Evolutionary conservation across 345 rosid species (phyloP).

Genomic region (Turritis glabra): DNA sequence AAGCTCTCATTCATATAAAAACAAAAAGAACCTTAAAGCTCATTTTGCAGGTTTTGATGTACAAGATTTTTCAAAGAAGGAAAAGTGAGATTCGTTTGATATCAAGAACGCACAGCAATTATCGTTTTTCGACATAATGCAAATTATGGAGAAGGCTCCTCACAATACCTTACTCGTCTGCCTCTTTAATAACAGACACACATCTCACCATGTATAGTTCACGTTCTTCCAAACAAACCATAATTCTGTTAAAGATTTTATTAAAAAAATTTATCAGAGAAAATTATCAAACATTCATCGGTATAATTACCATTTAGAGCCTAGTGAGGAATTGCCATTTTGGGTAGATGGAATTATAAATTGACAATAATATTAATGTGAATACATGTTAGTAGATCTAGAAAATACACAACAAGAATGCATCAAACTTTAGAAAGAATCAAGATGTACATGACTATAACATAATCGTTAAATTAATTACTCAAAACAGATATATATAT

Average conservation of each 20-base stretch:
- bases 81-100: background rate
- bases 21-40: no score
- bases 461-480: background rate
- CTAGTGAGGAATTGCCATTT: background rate
- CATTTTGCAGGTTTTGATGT: background rate
- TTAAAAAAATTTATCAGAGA: no score
- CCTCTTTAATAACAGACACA: background rate
- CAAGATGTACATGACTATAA: background rate
- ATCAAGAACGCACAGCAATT: background rate
- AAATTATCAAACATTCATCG: background rate
- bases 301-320: background rate
- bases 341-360: background rate
- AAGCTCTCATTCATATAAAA: no score
- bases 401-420: background rate
- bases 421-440: background rate
- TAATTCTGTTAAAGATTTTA: background rate
- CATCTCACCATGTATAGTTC: background rate
- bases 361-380: background rate
- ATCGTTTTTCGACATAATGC: background rate
- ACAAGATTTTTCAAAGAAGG: background rate
- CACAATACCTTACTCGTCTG: background rate
- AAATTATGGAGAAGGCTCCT: background rate
- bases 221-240: background rate
- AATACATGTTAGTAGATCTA: background rate
- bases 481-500: background rate